A percentile compares a stretch with the other conserved stretches of the same genome.
Conservation (phyloP, 2,329 filamentous ascomycete genomes). For the Blastomyces gilchristii region DNA sequence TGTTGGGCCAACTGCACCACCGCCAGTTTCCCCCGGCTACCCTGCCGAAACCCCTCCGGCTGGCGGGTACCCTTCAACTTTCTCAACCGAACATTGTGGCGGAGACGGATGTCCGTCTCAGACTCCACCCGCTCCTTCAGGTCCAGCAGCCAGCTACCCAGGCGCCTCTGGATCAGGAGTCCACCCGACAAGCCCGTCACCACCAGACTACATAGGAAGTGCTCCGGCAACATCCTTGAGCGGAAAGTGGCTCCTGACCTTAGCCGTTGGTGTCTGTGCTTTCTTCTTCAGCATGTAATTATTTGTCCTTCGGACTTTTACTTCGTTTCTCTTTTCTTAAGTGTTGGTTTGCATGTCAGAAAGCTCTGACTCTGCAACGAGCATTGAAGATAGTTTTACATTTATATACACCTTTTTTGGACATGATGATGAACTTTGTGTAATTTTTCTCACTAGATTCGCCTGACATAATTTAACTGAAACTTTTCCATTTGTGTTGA, state of each 20-base stretch:
- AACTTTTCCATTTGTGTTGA: background rate
- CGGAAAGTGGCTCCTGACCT: background rate
- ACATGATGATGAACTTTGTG: background rate
- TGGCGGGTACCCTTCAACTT: background rate
- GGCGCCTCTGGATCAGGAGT: background rate
- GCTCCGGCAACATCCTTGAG: conserved; percentile 4
- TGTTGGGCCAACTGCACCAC: conserved; percentile 26
- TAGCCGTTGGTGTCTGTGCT: conserved; percentile 2
- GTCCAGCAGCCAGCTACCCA: background rate
- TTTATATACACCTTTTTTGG: background rate
- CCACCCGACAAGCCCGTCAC: background rate
- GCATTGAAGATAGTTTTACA: background rate
- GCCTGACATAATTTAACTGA: background rate
- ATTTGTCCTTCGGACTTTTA: background rate
- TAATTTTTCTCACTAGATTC: background rate
- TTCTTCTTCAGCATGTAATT: conserved; percentile 1
- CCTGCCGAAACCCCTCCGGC: background rate
- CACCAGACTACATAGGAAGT: conserved; percentile 5
- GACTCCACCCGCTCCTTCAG: background rate
- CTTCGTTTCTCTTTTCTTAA: background rate
- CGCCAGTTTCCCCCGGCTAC: background rate
- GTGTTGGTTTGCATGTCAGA: background rate
- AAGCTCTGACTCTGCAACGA: background rate
- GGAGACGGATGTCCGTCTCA: background rate
- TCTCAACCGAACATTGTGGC: background rate